Evolutionary conservation across 176 grass and related monocot genomes (phyloP), one percentile per base, ranked within the genome.

Genomic region (Musa troglodytarum): DNA sequence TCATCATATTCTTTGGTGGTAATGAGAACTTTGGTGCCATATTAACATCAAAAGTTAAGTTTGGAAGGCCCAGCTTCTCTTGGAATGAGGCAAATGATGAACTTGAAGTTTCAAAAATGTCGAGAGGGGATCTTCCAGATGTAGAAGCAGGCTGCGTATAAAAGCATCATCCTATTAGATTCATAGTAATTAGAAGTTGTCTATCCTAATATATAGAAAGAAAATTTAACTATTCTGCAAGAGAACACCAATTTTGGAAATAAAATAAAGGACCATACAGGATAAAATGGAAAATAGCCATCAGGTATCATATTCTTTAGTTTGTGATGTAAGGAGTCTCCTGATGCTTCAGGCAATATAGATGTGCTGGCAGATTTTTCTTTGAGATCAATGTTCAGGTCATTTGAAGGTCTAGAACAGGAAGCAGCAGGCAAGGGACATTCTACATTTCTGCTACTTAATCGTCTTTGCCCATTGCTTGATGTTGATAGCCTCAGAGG

Each of bases 41-140:
- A 81, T 76, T 86, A 74, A 86, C 88, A 74, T 99, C 88, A 34
- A 87, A 21, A 78, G 53, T 58, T 69, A 94, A 85, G 73, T 83
- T 93, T 16, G 95, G 88, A 89, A 94, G 83, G 56, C 91, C 88
- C 74, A 99, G 61, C 66, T 89, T 99, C 78, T 90, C 91, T 86
- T 92, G 91, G 78, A 94, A 94, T 64, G 86, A 92, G 75, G 84
- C 23, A 71, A 89, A 75, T 50, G 95, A 99, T 53, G 81, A 76
- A 68, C 73, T 79, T 83, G 84, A 65, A 83, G 82, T 81, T 76
- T 84, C 86, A 66, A 76, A 53, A 76, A 76, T 75, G 66, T 99
- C 91, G 78, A 56, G 75, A 2, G 63, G 53, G 49, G 56, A 54
- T 76, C 78, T 88, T 63, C 82, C 82, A 66, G 84, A 82, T 78